Conservation (phyloP, 2,329 filamentous ascomycete species). For the Aspergillus pseudonomiae region DNA sequence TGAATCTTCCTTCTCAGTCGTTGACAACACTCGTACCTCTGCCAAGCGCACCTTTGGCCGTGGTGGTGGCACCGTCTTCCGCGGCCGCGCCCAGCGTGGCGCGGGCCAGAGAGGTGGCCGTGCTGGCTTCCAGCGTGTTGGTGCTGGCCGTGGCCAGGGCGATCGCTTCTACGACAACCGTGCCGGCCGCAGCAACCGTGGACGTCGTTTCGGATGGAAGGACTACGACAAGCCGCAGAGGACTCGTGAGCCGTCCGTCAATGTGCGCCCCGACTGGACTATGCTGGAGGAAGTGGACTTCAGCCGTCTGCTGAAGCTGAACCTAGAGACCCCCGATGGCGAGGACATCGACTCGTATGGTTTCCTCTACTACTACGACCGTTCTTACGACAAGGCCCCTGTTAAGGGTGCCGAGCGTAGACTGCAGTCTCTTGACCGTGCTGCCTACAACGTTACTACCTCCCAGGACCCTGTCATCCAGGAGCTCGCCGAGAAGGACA, state of each 20-base stretch:
- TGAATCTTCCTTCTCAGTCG: conserved; percentile 95
- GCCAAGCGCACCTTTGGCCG: conserved; percentile 81
- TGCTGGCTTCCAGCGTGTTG: conserved; percentile 72
- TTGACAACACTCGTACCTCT: conserved; percentile 89
- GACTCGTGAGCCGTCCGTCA: conserved; percentile 93
- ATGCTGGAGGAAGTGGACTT: conserved; percentile 99
- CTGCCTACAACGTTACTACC: conserved; percentile 97
- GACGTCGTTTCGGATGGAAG: conserved; percentile 94
- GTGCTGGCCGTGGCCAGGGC: conserved; percentile 68
- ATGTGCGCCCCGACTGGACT: conserved; percentile 93
- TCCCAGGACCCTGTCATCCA: conserved; percentile 96
- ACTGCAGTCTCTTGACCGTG: conserved; percentile 85
- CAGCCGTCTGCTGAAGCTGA: conserved; percentile 90
- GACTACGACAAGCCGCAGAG: conserved; percentile 98
- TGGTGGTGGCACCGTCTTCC: conserved; percentile 86
- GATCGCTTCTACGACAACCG: conserved; percentile 70
- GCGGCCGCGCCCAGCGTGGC: conserved; percentile 74
- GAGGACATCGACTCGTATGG: conserved; percentile 95
- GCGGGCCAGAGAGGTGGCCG: conserved; percentile 69
- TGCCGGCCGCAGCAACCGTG: conserved; percentile 69
- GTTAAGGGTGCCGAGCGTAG: conserved; percentile 88
- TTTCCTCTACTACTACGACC: conserved; percentile 98
- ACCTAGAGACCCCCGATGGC: conserved; percentile 90
- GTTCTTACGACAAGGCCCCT: conserved; percentile 88
- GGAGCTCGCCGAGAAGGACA: conserved; percentile 92